phyloP scores from a whole-genome alignment of 495 filamentous ascomycete species.

The Cercophora samala region DNA sequence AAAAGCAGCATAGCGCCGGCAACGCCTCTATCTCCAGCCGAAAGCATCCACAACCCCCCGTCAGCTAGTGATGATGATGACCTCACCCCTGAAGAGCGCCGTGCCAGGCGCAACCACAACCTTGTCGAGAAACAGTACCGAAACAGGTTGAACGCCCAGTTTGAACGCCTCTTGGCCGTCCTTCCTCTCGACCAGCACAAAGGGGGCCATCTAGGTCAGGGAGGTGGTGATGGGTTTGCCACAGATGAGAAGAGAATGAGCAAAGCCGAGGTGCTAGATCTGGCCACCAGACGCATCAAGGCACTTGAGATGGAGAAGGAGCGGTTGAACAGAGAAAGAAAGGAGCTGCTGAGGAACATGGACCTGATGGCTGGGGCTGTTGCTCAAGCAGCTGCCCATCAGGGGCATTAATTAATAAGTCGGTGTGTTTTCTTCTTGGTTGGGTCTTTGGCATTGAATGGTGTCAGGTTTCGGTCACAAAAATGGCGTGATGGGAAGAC shows the following conservation, averaged over 20 bases:
- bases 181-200: slow-evolving; percentile 21
- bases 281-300: slow-evolving; percentile 27
- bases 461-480: neutral
- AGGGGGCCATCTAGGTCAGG: neutral
- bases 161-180: slow-evolving; percentile 27
- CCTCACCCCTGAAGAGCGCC: slow-evolving; percentile 26
- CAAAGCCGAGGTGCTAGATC: slow-evolving; percentile 34
- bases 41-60: neutral
- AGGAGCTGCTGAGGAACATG: slow-evolving; percentile 21
- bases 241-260: slow-evolving; percentile 26
- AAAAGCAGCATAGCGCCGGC: neutral
- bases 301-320: slow-evolving; percentile 21
- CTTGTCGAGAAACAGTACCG: slow-evolving; percentile 35
- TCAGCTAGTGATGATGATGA: slow-evolving; percentile 10
- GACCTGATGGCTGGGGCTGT: slow-evolving; percentile 13
- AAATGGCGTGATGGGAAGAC: neutral
- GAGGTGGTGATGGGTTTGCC: neutral
- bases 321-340: slow-evolving; percentile 17
- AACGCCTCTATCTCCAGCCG: slow-evolving; percentile 1
- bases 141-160: slow-evolving; percentile 31
- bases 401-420: neutral
- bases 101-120: slow-evolving; percentile 31
- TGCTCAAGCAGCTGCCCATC: neutral
- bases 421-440: neutral
- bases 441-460: neutral